A percentile compares a stretch with the other conserved stretches of the same genome.
Evolutionary conservation across 257 asterid species (phyloP).

Genomic region (Solanum tacnaense): DNA sequence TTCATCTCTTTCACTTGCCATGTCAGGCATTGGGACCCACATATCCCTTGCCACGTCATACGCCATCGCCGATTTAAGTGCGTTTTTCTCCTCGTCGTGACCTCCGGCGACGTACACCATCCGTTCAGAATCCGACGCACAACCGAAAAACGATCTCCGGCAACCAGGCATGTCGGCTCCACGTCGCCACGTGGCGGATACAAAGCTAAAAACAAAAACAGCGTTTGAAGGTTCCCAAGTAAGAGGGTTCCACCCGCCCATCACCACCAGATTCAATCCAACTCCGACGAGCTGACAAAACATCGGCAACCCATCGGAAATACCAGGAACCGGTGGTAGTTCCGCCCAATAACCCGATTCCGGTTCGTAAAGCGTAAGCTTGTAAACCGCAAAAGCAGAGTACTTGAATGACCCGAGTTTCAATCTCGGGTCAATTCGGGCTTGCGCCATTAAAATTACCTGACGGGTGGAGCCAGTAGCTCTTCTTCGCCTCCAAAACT

Average conservation of each 20-base stretch:
- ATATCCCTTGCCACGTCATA: slow-evolving; percentile 39
- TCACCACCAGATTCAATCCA: slow-evolving; percentile 48
- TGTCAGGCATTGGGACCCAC: slow-evolving; percentile 52
- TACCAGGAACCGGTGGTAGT: slow-evolving; percentile 41
- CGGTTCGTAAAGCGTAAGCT: slow-evolving; percentile 56
- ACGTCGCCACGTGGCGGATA: slow-evolving; percentile 54
- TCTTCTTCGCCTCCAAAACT: slow-evolving; percentile 43
- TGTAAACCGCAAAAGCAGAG: slow-evolving; percentile 23
- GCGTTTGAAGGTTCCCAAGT: slow-evolving; percentile 38
- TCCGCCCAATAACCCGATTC: slow-evolving; percentile 50
- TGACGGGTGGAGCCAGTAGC: slow-evolving; percentile 21
- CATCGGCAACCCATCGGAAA: slow-evolving; percentile 50
- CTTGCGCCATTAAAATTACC: slow-evolving; percentile 34
- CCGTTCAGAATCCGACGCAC: slow-evolving; percentile 40
- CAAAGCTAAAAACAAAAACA: slow-evolving; percentile 34
- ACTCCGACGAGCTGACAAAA: slow-evolving; percentile 50
- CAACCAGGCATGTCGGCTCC: slow-evolving; percentile 65
- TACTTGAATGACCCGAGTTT: background rate
- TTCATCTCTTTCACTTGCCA: slow-evolving; percentile 67
- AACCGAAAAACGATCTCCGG: slow-evolving; percentile 50
- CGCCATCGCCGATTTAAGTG: slow-evolving; percentile 49
- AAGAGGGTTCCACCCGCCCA: slow-evolving; percentile 63
- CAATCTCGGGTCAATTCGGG: slow-evolving; percentile 14
- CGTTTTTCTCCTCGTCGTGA: slow-evolving; percentile 57
- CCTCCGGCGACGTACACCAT: slow-evolving; percentile 73